Evolutionary conservation across 2,329 filamentous ascomycete genomes (phyloP).

Genomic region (Tolypocladium endophyticum): DNA sequence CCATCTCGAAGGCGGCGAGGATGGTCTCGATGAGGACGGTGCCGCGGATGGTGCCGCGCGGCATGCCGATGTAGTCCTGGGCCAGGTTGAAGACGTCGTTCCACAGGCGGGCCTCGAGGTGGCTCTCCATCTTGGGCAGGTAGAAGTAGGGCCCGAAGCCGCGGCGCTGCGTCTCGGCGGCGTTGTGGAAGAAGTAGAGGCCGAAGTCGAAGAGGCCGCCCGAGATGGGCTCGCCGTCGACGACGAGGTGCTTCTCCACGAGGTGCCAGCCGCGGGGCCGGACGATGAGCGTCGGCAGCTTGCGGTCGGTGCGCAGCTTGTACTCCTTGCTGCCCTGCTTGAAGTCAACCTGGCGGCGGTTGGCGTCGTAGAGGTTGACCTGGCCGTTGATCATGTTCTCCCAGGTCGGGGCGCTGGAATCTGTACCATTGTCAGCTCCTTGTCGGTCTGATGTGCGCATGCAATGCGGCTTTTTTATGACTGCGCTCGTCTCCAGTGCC

Average conservation of each 20-base stretch:
- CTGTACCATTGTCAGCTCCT: slow-evolving; percentile 31
- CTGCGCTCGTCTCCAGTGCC: neutral
- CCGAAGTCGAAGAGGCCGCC: slow-evolving; percentile 93
- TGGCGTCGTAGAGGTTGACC: slow-evolving; percentile 93
- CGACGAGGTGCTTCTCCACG: slow-evolving; percentile 94
- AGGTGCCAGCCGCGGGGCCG: slow-evolving; percentile 96
- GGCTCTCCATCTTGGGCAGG: slow-evolving; percentile 95
- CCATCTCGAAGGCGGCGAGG: slow-evolving; percentile 97
- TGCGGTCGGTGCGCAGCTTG: slow-evolving; percentile 86
- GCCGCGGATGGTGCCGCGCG: slow-evolving; percentile 81
- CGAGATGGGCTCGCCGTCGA: slow-evolving; percentile 91
- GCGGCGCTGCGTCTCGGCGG: slow-evolving; percentile 71
- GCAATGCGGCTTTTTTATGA: neutral
- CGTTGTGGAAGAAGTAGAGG: slow-evolving; percentile 99
- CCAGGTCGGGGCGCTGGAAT: slow-evolving; percentile 94
- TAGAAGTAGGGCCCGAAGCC: slow-evolving; percentile 95
- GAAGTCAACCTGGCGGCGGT: slow-evolving; percentile 90
- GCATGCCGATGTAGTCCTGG: slow-evolving; percentile 87
- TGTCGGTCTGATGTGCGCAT: neutral
- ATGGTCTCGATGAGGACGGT: slow-evolving; percentile 98
- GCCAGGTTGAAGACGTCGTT: slow-evolving; percentile 95
- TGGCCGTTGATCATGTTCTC: slow-evolving; percentile 99
- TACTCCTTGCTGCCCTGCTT: slow-evolving; percentile 93
- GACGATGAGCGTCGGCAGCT: slow-evolving; percentile 79
- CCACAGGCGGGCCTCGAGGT: slow-evolving; percentile 94